Percentiles rank a stretch among this genome's conserved stretches.
Conservation (phyloP, 2,329 filamentous ascomycete species). For the Botryotinia convoluta region DNA sequence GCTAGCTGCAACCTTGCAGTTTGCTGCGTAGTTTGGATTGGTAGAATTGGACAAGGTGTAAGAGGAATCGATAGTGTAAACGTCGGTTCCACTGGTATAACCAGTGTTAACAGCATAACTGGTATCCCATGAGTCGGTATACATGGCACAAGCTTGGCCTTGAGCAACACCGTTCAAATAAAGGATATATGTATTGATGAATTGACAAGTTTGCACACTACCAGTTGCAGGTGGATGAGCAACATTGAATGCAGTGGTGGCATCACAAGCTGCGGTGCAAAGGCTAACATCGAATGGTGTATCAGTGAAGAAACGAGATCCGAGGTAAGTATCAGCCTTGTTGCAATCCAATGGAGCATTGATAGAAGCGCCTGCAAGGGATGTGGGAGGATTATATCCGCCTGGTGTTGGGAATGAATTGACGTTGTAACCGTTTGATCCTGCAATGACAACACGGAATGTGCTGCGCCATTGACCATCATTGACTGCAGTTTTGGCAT, state of each 20-base stretch:
- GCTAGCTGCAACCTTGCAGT: not conserved
- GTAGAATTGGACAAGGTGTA: constrained; percentile 3
- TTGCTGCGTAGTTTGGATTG: constrained; percentile 2
- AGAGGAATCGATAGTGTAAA: not conserved
- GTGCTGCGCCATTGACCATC: constrained; percentile 35
- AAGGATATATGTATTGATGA: constrained; percentile 12
- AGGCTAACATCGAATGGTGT: constrained; percentile 9
- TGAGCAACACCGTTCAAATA: constrained; percentile 8
- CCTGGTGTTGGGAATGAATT: constrained; percentile 24
- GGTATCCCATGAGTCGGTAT: constrained; percentile 4
- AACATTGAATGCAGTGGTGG: not conserved
- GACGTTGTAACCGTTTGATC: constrained; percentile 43
- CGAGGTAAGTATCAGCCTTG: constrained; percentile 1
- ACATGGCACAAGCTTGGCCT: constrained; percentile 11
- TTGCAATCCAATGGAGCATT: constrained; percentile 10
- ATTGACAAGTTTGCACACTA: constrained; percentile 3
- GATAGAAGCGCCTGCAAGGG: not conserved
- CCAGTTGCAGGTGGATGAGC: not conserved
- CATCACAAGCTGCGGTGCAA: constrained; percentile 12
- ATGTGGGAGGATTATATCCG: not conserved
- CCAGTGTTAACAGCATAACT: constrained; percentile 9
- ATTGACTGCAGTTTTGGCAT: constrained; percentile 36
- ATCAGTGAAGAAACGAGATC: constrained; percentile 9
- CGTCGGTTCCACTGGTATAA: not conserved
- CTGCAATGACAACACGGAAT: constrained; percentile 44